Conservation (phyloP, 192 early-diverging fungal genomes). For the Dissophora ornata region DNA sequence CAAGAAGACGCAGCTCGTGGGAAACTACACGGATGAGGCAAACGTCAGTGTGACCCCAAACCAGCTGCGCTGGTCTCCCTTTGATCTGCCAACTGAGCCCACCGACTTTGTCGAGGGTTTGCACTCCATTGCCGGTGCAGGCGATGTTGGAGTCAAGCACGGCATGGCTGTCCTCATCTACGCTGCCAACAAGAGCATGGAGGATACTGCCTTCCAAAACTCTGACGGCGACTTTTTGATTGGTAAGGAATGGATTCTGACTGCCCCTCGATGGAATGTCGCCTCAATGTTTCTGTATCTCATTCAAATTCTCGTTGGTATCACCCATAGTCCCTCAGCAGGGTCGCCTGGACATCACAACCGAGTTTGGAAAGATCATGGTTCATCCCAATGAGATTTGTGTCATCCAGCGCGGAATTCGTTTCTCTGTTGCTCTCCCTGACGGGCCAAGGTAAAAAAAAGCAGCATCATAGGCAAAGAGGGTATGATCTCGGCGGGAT, state of each 20-base stretch:
- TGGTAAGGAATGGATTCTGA: conserved; percentile 57
- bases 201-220: conserved; percentile 81
- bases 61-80: conserved; percentile 95
- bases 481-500: no score
- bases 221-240: conserved; percentile 94
- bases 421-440: conserved; percentile 81
- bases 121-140: conserved; percentile 86
- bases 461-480: background rate
- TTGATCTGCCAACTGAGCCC: conserved; percentile 70
- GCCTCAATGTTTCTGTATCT: background rate
- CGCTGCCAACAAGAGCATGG: conserved; percentile 81
- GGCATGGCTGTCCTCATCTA: conserved; percentile 93
- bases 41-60: conserved; percentile 80
- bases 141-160: conserved; percentile 77
- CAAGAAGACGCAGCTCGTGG: conserved; percentile 58
- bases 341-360: conserved; percentile 87
- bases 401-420: conserved; percentile 93
- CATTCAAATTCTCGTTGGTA: no score
- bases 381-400: conserved; percentile 91
- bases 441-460: conserved; percentile 76
- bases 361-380: conserved; percentile 88
- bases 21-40: conserved; percentile 64
- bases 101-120: conserved; percentile 89
- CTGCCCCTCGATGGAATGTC: background rate
- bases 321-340: conserved; percentile 86